Percentiles rank a stretch among this genome's conserved stretches.
These are phyloP conservation scores for Fusarium mangiferae DNA, from an alignment of 2,329 filamentous ascomycete genomes.

Conservation along the genomic window DNA sequence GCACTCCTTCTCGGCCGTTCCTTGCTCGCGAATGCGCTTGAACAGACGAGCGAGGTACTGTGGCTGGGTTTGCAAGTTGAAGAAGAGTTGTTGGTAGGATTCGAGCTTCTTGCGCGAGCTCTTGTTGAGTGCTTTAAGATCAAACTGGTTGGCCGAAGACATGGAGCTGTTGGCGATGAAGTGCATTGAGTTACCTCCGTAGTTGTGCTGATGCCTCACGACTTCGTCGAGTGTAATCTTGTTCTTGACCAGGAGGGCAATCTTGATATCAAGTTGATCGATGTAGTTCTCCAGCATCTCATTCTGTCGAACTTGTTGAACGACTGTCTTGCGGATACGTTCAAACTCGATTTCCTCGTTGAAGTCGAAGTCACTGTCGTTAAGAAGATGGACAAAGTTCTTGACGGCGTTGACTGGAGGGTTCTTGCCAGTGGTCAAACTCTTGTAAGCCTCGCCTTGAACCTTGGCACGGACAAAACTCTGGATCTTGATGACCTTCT, in stretches of 20 bases:
- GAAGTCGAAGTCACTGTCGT: slow-evolving; percentile 98
- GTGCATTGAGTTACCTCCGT: slow-evolving; percentile 86
- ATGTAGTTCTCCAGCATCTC: slow-evolving; percentile 98
- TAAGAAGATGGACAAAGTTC: slow-evolving; percentile 96
- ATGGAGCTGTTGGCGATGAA: slow-evolving; percentile 90
- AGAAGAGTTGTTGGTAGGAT: slow-evolving; percentile 97
- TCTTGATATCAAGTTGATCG: slow-evolving; percentile 98
- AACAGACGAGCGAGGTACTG: slow-evolving; percentile 93
- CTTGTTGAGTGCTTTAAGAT: slow-evolving; percentile 97
- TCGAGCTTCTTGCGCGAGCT: slow-evolving; percentile 94
- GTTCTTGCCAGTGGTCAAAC: slow-evolving; percentile 93
- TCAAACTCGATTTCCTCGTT: slow-evolving; percentile 99
- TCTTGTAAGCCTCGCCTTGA: slow-evolving; percentile 98
- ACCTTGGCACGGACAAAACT: slow-evolving; percentile 95
- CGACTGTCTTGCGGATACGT: slow-evolving; percentile 91
- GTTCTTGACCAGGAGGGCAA: slow-evolving; percentile 97
- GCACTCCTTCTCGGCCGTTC: slow-evolving; percentile 88
- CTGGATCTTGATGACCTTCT: slow-evolving; percentile 98
- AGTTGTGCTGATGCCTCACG: slow-evolving; percentile 95
- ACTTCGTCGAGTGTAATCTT: slow-evolving; percentile 99
- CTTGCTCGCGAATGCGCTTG: slow-evolving; percentile 82
- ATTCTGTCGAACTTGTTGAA: slow-evolving; percentile 96
- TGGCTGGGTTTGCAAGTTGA: slow-evolving; percentile 94
- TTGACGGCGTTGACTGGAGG: slow-evolving; percentile 96
- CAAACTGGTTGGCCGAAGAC: slow-evolving; percentile 89